Percentiles rank a stretch among this genome's conserved stretches.
These are phyloP conservation scores for Russula virescens DNA, from an alignment of 768 basidiomycete genomes.

Conservation along the genomic window DNA sequence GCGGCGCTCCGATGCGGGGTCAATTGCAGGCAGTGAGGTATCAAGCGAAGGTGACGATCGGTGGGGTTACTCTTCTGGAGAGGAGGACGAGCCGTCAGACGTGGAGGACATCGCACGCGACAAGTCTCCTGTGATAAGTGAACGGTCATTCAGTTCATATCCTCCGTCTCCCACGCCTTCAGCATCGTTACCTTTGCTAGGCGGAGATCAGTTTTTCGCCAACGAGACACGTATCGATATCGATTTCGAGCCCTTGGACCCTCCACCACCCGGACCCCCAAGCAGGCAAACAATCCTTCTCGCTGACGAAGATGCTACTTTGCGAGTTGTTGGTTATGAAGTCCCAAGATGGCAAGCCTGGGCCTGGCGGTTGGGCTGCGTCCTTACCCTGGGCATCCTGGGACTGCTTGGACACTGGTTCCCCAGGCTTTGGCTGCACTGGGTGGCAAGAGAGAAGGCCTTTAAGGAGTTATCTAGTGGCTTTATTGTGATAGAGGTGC, in stretches of 20 bases:
- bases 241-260: constrained; percentile 52
- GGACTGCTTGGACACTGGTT: constrained; percentile 90
- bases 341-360: constrained; percentile 52
- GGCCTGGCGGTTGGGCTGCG: constrained; percentile 67
- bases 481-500: constrained; percentile 86
- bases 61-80: constrained; percentile 92
- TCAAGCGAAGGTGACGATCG: constrained; percentile 54
- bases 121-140: constrained; percentile 40
- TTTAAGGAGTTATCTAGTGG: constrained; percentile 68
- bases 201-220: constrained; percentile 75
- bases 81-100: constrained; percentile 55
- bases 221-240: constrained; percentile 82
- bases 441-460: constrained; percentile 76
- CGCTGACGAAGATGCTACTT: constrained; percentile 81
- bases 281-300: constrained; percentile 83
- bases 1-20: constrained; percentile 51
- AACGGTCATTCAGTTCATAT: constrained; percentile 67
- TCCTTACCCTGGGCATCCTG: constrained; percentile 64
- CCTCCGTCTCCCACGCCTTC: constrained; percentile 53
- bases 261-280: constrained; percentile 77
- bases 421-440: constrained; percentile 84
- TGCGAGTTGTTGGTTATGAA: constrained; percentile 86
- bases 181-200: constrained; percentile 58
- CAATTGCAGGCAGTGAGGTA: constrained; percentile 53
- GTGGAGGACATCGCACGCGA: constrained; percentile 35